Percentiles rank a stretch among this genome's conserved stretches.
Conservation (phyloP, 1,284 basidiomycete species). For the Tremellales sp. region DNA sequence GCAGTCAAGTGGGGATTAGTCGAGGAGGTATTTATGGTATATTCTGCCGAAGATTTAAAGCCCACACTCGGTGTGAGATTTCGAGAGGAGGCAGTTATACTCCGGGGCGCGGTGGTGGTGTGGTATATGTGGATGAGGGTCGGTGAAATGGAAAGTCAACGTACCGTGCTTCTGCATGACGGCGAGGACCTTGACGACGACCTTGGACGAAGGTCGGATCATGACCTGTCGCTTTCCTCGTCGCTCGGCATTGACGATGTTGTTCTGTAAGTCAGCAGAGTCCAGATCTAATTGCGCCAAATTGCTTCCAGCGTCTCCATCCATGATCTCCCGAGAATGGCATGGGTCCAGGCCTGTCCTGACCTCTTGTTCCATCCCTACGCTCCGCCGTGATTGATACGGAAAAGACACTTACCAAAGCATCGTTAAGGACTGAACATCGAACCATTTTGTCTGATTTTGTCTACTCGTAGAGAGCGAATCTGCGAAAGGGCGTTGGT, state of each 20-base stretch:
- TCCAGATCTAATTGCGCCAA: not conserved
- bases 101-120: constrained; percentile 45
- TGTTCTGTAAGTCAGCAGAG: constrained; percentile 58
- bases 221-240: constrained; percentile 97
- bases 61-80: constrained; percentile 44
- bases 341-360: too few relatives aligned
- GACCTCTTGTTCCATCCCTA: not conserved
- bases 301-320: not conserved
- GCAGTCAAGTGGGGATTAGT: constrained; percentile 28
- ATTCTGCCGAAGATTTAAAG: constrained; percentile 51
- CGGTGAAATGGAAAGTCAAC: constrained; percentile 46
- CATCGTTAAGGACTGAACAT: constrained; percentile 55
- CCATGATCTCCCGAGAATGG: too few relatives aligned
- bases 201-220: constrained; percentile 91
- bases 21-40: constrained; percentile 21
- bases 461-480: constrained; percentile 10
- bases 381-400: not conserved
- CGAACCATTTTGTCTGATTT: constrained; percentile 46
- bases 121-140: constrained; percentile 58
- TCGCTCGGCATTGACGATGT: constrained; percentile 97
- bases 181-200: constrained; percentile 89
- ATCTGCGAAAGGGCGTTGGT: constrained; percentile 46
- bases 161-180: constrained; percentile 97
- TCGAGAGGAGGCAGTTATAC: constrained; percentile 49
- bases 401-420: constrained; percentile 62